Conservation (phyloP, 2,329 filamentous ascomycete species). For the Cadophora sp. region DNA sequence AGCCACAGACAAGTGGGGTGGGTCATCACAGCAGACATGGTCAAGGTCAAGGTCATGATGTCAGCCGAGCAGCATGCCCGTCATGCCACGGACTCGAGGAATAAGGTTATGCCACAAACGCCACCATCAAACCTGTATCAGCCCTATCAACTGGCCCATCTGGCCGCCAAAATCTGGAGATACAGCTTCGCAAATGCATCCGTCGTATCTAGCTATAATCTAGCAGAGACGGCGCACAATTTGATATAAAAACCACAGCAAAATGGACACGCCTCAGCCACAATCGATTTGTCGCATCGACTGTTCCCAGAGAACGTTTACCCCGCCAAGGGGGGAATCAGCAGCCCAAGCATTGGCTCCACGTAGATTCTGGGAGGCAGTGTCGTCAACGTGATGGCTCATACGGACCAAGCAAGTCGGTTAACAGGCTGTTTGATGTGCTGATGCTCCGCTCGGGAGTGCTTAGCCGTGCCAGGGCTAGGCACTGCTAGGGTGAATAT, state of each 20-base stretch:
- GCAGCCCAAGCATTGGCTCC: conserved; percentile 13
- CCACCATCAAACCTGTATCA: background rate
- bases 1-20: background rate
- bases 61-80: background rate
- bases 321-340: conserved; percentile 3
- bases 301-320: background rate
- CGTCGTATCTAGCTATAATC: background rate
- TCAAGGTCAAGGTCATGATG: background rate
- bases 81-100: background rate
- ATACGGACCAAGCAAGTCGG: background rate
- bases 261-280: conserved; percentile 3
- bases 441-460: background rate
- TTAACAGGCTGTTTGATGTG: background rate
- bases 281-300: background rate
- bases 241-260: conserved; percentile 4
- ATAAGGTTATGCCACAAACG: conserved; percentile 8
- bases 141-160: background rate
- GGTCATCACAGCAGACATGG: background rate
- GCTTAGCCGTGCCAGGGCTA: conserved; percentile 1
- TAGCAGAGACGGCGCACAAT: background rate
- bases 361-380: conserved; percentile 8
- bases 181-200: background rate
- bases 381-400: conserved; percentile 6
- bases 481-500: background rate
- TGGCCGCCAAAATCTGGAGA: background rate